Base-by-base conservation (phyloP, 352 stramenopile genomes). In the Phytophthora cajani region DNA sequence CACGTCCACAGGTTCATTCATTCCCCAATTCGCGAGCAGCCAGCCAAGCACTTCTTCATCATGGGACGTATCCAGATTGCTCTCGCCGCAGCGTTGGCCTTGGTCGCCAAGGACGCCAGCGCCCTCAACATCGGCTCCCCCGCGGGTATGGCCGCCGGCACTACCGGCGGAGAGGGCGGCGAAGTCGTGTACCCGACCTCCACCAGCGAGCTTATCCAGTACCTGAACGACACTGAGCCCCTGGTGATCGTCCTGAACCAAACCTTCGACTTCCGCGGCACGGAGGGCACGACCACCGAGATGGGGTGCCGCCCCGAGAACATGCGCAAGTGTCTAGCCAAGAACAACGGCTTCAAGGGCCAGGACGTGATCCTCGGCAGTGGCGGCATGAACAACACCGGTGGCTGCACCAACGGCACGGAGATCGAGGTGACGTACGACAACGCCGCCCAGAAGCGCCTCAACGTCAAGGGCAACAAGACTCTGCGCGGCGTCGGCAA, bases 361-460 rank as follows among this genome's bases (percentile, higher is more conserved):
- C 77, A 84, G 23, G 67, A 84, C 11, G 77, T 84, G 47, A 84
- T 84, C 49, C 40, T 84, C 21, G 68, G 81, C 46, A 65, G 52
- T 8, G 78, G 77, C 27, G 74, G 65, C 44, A 86, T 84, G 71
- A 67, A 66, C 60, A 88, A 75, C 64, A 86, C 77, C 1, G 77
- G 81, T 5, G 81, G 81, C n/a, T 85, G 77, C 67, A 62, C 57
- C 9, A 70, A 84, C 40, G 79, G 77, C 53, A 67, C 70, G 33
- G 21, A 56, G 2, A 66, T 78, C 33, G 69, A 52, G 1, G 21
- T 74, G 58, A 75, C 55, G n/a, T 75, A 75, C 51, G 68, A 75
- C 27, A 70, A 71, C 30, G 68, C 69, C 16, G 44, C 58, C 27
- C 61, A 65, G 10, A 77, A 78, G 50, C 68, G 70, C 49, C 68